A percentile compares a stretch with the other conserved stretches of the same genome.
phyloP scores from a whole-genome alignment of 495 filamentous ascomycete species.

The Tuber umbilicatum region DNA sequence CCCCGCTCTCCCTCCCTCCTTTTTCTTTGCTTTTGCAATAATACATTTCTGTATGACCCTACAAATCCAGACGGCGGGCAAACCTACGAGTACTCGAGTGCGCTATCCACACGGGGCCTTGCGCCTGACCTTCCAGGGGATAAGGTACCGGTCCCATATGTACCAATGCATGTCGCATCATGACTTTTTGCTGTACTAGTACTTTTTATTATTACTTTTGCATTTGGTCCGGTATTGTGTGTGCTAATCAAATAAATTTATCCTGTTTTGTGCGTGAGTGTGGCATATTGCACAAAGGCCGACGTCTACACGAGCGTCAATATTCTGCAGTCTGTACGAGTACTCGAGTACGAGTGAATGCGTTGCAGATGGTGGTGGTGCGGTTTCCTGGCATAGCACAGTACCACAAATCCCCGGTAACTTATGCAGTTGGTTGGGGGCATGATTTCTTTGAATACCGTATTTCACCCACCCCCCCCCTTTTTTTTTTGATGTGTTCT shows the following conservation, averaged over 20 bases:
- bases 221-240: not conserved
- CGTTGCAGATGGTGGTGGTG: not conserved
- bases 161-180: too few relatives aligned
- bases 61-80: not conserved
- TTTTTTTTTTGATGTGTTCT: too few relatives aligned
- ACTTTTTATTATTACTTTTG: not conserved
- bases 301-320: not conserved
- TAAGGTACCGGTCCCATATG: too few relatives aligned
- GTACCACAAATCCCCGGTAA: not conserved
- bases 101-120: not conserved
- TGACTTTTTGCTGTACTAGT: not conserved
- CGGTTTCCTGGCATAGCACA: not conserved
- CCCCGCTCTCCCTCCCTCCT: too few relatives aligned
- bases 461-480: too few relatives aligned
- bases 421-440: conserved; percentile 3
- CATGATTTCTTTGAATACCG: not conserved
- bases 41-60: not conserved
- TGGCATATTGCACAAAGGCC: not conserved
- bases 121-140: not conserved
- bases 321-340: not conserved
- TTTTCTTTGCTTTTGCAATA: not conserved
- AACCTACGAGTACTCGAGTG: not conserved
- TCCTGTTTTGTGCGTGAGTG: not conserved
- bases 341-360: not conserved
- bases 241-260: too few relatives aligned